Evolutionary conservation across 495 filamentous ascomycete genomes (phyloP), one percentile per base, ranked within the genome.

Genomic region (Daldinia vernicosa): DNA sequence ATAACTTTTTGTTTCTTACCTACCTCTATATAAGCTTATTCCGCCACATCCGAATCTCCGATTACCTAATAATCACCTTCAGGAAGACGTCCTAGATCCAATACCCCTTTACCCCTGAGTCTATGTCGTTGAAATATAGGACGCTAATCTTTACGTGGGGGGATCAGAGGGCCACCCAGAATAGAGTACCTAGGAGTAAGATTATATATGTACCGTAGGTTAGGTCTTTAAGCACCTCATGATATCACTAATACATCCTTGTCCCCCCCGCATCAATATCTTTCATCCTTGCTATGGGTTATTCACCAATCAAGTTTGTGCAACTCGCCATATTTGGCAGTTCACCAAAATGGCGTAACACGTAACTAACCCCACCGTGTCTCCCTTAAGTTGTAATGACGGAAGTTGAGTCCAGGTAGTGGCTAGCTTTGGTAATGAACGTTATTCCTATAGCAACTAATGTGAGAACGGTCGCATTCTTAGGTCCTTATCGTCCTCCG

Each of bases 401-500:
- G 39, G 6, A 40, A 40, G 39, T 17, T 40, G 6, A 40, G 5
- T 40, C 15, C 15, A 40, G 15, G 4, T 3, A 40, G 37, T n/a
- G 37, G 15, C 15, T 5, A 7, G 6, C 15, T 40, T 12, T 14
- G 9, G 14, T 17, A 40, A 40, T 40, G 39, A 1, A 2, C 5
- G 24, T 30, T 19, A 17, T 37, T 6, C 2, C 4, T 15, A 35
- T 30, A n/a, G 7, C n/a, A 39, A 54, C 64, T 60, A 85, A 77
- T 86, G 79, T 52, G 81, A 85, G 74, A 83, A 86, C 11, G 84
- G 84, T 32, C 81, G 72, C 57, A 75, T 75, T 74, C 79, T 81
- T 26, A 72, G 81, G 53, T 69, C 60, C 39, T 69, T 66, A 35
- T 80, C 80, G 14, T 85, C 80, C 72, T 87, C 85, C 5, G 85